A percentile compares a stretch with the other conserved stretches of the same genome.
Evolutionary conservation across 805 yeast species (phyloP).

Genomic region (Novakomyces olei): DNA sequence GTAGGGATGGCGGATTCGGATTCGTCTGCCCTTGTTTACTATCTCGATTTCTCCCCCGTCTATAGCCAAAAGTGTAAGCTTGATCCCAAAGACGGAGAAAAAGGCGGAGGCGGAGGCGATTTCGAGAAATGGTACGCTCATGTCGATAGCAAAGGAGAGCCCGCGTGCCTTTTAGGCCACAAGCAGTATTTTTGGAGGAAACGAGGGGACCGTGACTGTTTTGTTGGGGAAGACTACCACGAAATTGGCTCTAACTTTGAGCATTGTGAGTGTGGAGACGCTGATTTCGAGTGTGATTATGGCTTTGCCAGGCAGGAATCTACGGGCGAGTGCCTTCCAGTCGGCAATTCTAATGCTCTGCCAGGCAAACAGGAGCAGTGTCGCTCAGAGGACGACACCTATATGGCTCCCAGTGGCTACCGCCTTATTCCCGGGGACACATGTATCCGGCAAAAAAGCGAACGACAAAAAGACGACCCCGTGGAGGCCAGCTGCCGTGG

Average conservation of each 20-base stretch:
- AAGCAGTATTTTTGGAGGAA: slow-evolving; percentile 41
- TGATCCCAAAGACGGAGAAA: slow-evolving; percentile 10
- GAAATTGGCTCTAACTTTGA: slow-evolving; percentile 25
- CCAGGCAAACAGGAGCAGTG: neutral
- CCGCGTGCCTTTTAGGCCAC: slow-evolving; percentile 45
- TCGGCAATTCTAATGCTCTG: slow-evolving; percentile 5
- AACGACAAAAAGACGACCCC: slow-evolving; percentile 11
- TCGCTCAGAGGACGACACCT: slow-evolving; percentile 15
- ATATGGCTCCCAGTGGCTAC: slow-evolving; percentile 19
- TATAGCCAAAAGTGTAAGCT: slow-evolving; percentile 10
- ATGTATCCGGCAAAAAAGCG: slow-evolving; percentile 19
- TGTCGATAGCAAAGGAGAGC: slow-evolving; percentile 12
- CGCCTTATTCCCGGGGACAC: slow-evolving; percentile 23
- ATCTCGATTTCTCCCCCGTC: neutral
- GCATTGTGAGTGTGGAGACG: slow-evolving; percentile 39
- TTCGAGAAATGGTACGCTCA: slow-evolving; percentile 45
- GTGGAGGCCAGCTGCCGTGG: slow-evolving; percentile 14
- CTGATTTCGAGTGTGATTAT: slow-evolving; percentile 48
- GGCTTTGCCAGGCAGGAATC: slow-evolving; percentile 21
- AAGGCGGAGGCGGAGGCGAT: slow-evolving; percentile 27
- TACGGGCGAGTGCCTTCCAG: slow-evolving; percentile 29
- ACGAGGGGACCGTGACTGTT: slow-evolving; percentile 42
- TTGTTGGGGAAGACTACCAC: slow-evolving; percentile 21
- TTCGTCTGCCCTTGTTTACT: neutral
- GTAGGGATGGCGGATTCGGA: slow-evolving; percentile 17